Base-by-base conservation (phyloP, 176 grass and related monocot genomes). In the Aegilops speltoides region DNA sequence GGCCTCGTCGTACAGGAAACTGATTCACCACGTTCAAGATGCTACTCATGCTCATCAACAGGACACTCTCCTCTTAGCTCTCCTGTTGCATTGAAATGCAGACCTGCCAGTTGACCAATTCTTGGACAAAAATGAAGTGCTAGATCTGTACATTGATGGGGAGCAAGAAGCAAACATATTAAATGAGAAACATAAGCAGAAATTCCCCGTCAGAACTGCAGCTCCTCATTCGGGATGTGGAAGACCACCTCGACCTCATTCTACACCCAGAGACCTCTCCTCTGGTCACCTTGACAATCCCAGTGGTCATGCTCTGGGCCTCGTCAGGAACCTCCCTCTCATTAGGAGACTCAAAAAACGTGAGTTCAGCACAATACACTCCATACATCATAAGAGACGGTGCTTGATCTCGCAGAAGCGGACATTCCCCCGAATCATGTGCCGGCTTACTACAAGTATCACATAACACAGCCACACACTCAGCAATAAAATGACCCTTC, bases 1-100 rank as follows among this genome's bases (percentile, higher is more conserved):
- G n/a, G n/a, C n/a, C n/a, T n/a, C n/a, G n/a, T n/a, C 56, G 6
- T 79, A 60, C 89, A 87, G 10, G 85, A 84, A 76, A 73, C 54
- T 56, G 86, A 90, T 68, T 90, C 90, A 87, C 84, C 89, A 71
- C 46, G 63, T 72, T 90, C 92, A 89, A 94, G 81, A 90, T 82
- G 88, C 38, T 84, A 89, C 70, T 86, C 82, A 62, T 81, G 82
- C 81, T 92, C 93, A 81, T 92, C 90, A 84, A 88, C 62, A 65
- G 88, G 87, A 31, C 86, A 89, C 46, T 94, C 94, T 15, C 85
- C 90, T 76, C 82, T 80, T 36, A 36, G 34, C 34, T 36, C 34
- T 36, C 0, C 34, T 36, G 34, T 90, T 78, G 79, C 79, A 16
- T 73, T 90, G 77, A 88, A 83, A 85, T 92, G 84, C 69, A 94